Base-by-base conservation (phyloP, 1,139 yeast species). In the Waltiozyma sp. region DNA sequence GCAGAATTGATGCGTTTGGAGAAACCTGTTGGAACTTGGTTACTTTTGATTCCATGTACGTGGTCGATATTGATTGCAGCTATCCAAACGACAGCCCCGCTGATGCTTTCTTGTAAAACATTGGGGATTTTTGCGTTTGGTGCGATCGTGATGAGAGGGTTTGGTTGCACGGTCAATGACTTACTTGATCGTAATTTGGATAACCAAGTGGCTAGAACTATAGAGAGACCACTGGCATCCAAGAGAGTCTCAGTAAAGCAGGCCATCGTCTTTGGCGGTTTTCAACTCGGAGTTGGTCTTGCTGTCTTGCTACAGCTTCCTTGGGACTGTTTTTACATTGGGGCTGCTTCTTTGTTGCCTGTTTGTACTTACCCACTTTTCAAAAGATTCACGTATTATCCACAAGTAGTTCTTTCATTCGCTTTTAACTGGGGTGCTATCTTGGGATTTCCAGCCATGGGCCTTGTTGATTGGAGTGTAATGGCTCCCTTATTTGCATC, bases 361-460 rank as follows among this genome's bases (percentile, higher is more conserved):
- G 91, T 93, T 11, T 78, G 82, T 40, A 73, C 94, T 0, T 93
- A 93, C 59, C 99, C 99, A 0, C 67, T 91, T 42, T 93, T 91
- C 67, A 93, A 93, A 58, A 69, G 98, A 54, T 83, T 88, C 59
- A 91, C 98, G 0, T 87, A 89, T 61, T 91, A 88, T 60, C 99
- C 99, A 7, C 99, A 93, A 61, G 77, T 77, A 8, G 79, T 77
- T 53, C 71, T 93, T 14, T 75, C 95, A 18, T 70, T 83, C 14
- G 85, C 95, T 54, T 93, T 87, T 62, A 82, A 87, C 48, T 93
- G 98, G 98, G 98, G 96, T 23, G 88, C 95, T 11, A 61, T 91
- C 36, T 66, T 91, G 31, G 98, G 98, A 0, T 91, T 85, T 62
- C 96, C 98, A 3, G 97, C 97, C 1, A 87, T 93, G 73, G 96